These are phyloP conservation scores for Madurella mycetomatis DNA, from an alignment of 2,329 filamentous ascomycete species.

Conservation along the genomic window DNA sequence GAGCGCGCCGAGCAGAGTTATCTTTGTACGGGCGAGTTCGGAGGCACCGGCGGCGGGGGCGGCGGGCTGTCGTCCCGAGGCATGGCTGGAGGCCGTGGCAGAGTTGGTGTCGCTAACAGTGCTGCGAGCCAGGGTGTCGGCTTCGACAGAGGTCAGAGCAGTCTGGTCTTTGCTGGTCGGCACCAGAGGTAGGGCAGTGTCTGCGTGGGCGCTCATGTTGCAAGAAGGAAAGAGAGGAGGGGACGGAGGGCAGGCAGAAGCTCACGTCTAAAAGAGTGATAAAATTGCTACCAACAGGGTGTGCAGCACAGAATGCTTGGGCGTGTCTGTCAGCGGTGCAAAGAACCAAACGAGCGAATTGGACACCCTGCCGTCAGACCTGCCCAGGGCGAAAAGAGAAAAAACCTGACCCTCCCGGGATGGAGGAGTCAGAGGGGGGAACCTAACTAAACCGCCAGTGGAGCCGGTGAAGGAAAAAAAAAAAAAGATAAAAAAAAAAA, in stretches of 20 bases:
- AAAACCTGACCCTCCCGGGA: slow-evolving; percentile 16
- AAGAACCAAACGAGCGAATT: slow-evolving; percentile 24
- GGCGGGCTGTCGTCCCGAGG: slow-evolving; percentile 60
- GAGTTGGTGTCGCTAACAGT: slow-evolving; percentile 21
- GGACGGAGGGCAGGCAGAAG: slow-evolving; percentile 28
- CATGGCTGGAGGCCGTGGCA: slow-evolving; percentile 42
- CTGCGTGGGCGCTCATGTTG: slow-evolving; percentile 34
- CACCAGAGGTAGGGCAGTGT: slow-evolving; percentile 23
- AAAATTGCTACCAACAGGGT: slow-evolving; percentile 18
- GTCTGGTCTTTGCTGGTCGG: slow-evolving; percentile 24
- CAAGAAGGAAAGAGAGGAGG: slow-evolving; percentile 28
- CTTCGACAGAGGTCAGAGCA: slow-evolving; percentile 33
- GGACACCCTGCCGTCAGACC: slow-evolving; percentile 16
- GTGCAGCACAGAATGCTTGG: slow-evolving; percentile 21
- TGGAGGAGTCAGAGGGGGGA: slow-evolving; percentile 14
- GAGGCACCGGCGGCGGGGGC: slow-evolving; percentile 56
- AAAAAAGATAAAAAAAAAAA: not conserved
- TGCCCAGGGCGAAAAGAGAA: slow-evolving; percentile 17
- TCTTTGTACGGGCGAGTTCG: slow-evolving; percentile 65
- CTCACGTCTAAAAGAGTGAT: slow-evolving; percentile 20
- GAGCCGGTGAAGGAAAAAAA: slow-evolving; percentile 19
- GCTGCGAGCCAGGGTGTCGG: slow-evolving; percentile 25
- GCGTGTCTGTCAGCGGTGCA: slow-evolving; percentile 20
- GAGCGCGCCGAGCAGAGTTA: slow-evolving; percentile 67
- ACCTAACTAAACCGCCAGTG: slow-evolving; percentile 12